Conservation (phyloP, 2,329 filamentous ascomycete species). For the Penicillium sp. region DNA sequence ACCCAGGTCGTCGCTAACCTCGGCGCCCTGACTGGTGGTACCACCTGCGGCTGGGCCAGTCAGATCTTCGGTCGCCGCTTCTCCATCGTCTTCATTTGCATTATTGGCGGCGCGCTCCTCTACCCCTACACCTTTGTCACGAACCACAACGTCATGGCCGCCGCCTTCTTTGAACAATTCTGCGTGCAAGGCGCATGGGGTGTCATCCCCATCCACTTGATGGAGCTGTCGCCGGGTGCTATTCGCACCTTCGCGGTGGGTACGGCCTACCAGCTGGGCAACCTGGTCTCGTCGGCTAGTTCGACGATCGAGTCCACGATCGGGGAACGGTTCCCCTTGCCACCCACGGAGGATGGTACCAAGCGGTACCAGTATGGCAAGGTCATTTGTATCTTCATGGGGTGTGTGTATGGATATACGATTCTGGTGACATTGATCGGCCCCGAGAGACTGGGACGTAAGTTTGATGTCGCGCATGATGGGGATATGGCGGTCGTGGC, state of each 20-base stretch:
- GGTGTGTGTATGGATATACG: conserved; percentile 60
- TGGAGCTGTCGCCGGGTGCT: conserved; percentile 53
- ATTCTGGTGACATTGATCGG: conserved; percentile 45
- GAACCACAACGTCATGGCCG: conserved; percentile 58
- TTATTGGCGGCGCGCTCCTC: conserved; percentile 64
- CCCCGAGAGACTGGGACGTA: conserved; percentile 41
- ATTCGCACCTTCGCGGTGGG: conserved; percentile 58
- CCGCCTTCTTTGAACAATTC: conserved; percentile 77
- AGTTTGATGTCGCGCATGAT: conserved; percentile 43
- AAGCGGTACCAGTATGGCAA: conserved; percentile 65
- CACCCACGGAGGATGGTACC: conserved; percentile 44
- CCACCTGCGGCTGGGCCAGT: conserved; percentile 56
- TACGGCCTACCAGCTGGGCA: conserved; percentile 56
- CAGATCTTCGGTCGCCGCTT: conserved; percentile 62
- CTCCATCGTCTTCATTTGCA: conserved; percentile 56
- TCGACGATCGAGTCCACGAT: conserved; percentile 69
- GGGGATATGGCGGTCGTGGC: conserved; percentile 39
- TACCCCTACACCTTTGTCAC: conserved; percentile 72
- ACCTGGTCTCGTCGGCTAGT: conserved; percentile 53
- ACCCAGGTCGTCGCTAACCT: conserved; percentile 65
- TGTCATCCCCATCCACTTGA: conserved; percentile 60
- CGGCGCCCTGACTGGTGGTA: conserved; percentile 61
- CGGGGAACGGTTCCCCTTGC: conserved; percentile 64
- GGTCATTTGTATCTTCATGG: conserved; percentile 89
- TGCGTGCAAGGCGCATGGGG: conserved; percentile 70